These are phyloP conservation scores for Rhizophagus clarus DNA, from an alignment of 192 early-diverging fungal species.

Conservation along the genomic window DNA sequence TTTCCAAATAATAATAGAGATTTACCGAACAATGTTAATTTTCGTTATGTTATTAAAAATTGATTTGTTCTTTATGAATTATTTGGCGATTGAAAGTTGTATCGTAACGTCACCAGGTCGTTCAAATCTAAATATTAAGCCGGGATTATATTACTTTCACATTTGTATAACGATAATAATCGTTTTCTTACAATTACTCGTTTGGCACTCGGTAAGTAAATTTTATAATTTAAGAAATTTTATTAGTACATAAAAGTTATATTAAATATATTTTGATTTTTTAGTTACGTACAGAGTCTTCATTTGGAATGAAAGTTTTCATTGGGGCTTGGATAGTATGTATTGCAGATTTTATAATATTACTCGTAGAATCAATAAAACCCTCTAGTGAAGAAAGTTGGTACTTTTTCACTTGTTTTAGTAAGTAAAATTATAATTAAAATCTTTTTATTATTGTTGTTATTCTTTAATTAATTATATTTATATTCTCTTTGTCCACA, in stretches of 20 bases:
- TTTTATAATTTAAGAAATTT: not conserved
- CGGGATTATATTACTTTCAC: slow-evolving; percentile 4
- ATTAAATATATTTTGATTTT: not conserved
- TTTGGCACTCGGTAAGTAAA: slow-evolving; percentile 7
- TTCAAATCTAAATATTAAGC: not conserved
- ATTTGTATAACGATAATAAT: slow-evolving; percentile 6
- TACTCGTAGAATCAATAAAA: slow-evolving; percentile 3
- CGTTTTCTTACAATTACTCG: slow-evolving; percentile 10
- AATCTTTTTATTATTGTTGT: not conserved
- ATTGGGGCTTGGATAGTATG: slow-evolving; percentile 8
- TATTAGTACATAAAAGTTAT: not conserved
- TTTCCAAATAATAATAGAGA: slow-evolving; percentile 35
- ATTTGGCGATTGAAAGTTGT: slow-evolving; percentile 69
- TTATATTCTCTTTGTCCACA: not conserved
- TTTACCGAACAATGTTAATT: slow-evolving; percentile 74
- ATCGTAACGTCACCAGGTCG: slow-evolving; percentile 40
- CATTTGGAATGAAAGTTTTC: slow-evolving; percentile 20
- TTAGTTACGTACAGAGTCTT: slow-evolving; percentile 15
- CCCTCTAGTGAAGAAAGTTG: not conserved
- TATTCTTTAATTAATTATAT: not conserved
- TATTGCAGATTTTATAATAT: slow-evolving; percentile 15
- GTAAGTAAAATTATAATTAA: not conserved
- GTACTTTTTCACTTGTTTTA: slow-evolving; percentile 12
- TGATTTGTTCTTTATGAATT: slow-evolving; percentile 83
- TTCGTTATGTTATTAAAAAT: slow-evolving; percentile 81